Evolutionary conservation across 371 early-diverging fungal species (phyloP), one percentile per base, ranked within the genome.

Genomic region (Fennellomyces sp.): DNA sequence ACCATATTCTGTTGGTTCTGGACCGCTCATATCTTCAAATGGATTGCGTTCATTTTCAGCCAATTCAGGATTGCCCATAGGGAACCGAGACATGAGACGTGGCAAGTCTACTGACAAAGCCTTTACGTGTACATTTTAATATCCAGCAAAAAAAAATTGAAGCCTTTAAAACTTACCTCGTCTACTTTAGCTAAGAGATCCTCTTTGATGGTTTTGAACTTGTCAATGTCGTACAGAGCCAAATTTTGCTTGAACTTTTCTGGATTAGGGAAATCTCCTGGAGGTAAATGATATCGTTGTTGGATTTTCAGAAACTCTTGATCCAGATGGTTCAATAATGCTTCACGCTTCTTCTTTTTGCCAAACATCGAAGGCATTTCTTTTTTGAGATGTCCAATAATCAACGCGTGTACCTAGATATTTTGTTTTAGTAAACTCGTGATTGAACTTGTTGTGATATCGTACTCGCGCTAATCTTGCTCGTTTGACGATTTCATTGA

Each of bases 401-500:
- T 91, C 45, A 89, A 68, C 4, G 93, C 94, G 59, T 94, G 94
- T 11, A 90, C 90, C 61, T 85, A 26, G 7, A 11, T 38, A 15
- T 39, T 11, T 11, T 39, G 5, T 1, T 11, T 39, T 11, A n/a
- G n/a, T n/a, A n/a, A n/a, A n/a, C n/a, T 36, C 36, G 17, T 23
- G 30, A 28, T 11, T 21, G 13, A 19, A 30, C 21, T 63, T 26
- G 41, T 0, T 12, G 15, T 41, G 28, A 45, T 21, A 36, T 26
- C 33, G 47, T 42, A 84, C 85, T 55, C 76, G 76, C 10, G 94
- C 93, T 51, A 91, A 73, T 5, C 93, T 81, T 10, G 94, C 88
- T 17, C 95, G 76, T 67, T 95, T 95, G 29, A 95, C 93, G 56
- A 94, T 91, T 66, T 94, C 95, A 64, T 94, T 94, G 53, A 94